These are phyloP conservation scores for Penicillium hesseltinei DNA, from an alignment of 2,329 filamentous ascomycete species.

Conservation along the genomic window DNA sequence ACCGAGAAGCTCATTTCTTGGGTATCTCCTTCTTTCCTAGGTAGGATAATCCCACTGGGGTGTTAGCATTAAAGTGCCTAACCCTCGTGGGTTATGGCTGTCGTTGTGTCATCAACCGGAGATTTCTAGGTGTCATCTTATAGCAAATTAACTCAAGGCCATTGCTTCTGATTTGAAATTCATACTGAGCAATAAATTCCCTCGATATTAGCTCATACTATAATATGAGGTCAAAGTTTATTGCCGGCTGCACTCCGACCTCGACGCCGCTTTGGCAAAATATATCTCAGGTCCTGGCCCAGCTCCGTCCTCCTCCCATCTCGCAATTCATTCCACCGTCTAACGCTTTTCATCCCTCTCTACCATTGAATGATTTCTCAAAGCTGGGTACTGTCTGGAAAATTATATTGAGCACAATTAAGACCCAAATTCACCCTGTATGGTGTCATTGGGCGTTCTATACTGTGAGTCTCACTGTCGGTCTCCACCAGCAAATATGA, in stretches of 20 bases:
- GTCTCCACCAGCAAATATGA: no score
- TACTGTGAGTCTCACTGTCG: background rate
- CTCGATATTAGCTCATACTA: background rate
- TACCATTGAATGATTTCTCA: background rate
- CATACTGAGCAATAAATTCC: background rate
- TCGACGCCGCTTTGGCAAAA: constrained; percentile 4
- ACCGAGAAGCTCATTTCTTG: background rate
- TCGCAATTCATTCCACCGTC: background rate
- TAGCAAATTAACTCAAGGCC: background rate
- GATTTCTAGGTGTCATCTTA: background rate
- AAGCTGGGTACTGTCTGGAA: background rate
- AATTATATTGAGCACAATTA: background rate
- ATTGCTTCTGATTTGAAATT: background rate
- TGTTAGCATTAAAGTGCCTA: background rate
- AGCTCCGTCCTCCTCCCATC: background rate
- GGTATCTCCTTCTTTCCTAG: background rate
- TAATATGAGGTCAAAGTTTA: background rate
- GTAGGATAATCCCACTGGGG: background rate
- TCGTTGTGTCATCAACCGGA: no score
- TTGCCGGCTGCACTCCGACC: background rate
- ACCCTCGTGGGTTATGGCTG: background rate
- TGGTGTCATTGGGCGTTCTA: background rate
- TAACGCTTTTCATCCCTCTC: background rate
- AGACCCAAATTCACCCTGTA: background rate
- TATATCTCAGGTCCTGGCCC: background rate